Base-by-base conservation (phyloP, 129 eudicot species). In the Oenanthe sinensis region DNA sequence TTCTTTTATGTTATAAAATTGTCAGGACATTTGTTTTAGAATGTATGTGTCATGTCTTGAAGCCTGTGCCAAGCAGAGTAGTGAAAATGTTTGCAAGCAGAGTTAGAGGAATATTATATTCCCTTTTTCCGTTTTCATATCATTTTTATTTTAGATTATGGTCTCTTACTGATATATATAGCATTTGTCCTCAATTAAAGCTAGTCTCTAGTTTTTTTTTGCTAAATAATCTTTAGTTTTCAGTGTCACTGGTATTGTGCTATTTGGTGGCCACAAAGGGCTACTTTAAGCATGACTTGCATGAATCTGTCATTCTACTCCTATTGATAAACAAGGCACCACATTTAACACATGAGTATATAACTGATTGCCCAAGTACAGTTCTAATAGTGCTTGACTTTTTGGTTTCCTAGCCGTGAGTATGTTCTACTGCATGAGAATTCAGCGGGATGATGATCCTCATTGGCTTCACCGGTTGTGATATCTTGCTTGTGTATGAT, bases 371-470 rank as follows among this genome's bases (percentile, higher is more conserved):
- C 30, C 72, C 72, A 15, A 67, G 10, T 67, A 67, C 42, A 67
- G 73, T 43, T 33, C 52, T 68, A 70, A 8, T 62, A 45, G 77
- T 47, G 36, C 1, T 33, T 48, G 1, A 28, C 1, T n/a, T 2
- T 26, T 44, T 50, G 65, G 40, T 80, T 81, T 80, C 82, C 82
- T 92, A 93, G 98, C 88, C 98, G 98, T 3, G 98, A 93, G 78
- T 93, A 93, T 54, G 98, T 93, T 43, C 77, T 93, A 20, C 87
- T 93, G 76, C 98, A 93, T 16, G 98, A 93, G 83, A 91, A 93
- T 76, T 93, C 98, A 13, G 84, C 89, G 54, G 77, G 81, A 76
- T 85, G 87, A 89, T 82, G 83, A 42, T 77, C 60, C 44, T 65
- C 33, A 45, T 4, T 78, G 75, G 81, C 33, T 65, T 17, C 8